Percentiles rank a stretch among this genome's conserved stretches.
Evolutionary conservation across 1,284 basidiomycete genomes (phyloP).

Genomic region (Sparassis latifolia): DNA sequence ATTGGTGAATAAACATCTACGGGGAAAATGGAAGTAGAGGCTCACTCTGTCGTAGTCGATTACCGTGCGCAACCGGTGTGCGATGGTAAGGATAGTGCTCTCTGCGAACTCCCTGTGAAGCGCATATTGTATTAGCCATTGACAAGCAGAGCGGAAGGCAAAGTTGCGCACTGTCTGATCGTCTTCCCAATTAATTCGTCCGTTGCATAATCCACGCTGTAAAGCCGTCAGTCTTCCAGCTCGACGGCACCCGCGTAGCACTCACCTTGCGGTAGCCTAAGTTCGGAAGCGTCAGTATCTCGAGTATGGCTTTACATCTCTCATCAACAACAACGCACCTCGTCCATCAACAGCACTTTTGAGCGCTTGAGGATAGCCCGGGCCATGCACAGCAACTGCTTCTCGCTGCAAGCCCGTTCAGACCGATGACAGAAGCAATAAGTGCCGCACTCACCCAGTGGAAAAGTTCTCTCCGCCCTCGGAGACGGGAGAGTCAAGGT

Average conservation of each 20-base stretch:
- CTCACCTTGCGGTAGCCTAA: slow-evolving; percentile 61
- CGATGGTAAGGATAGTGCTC: slow-evolving; percentile 54
- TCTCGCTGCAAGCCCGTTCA: slow-evolving; percentile 43
- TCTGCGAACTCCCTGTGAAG: slow-evolving; percentile 25
- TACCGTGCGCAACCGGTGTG: slow-evolving; percentile 62
- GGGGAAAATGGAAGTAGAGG: neutral
- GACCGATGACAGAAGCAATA: neutral
- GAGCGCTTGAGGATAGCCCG: slow-evolving; percentile 74
- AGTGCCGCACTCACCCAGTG: slow-evolving; percentile 53
- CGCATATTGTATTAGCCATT: slow-evolving; percentile 1
- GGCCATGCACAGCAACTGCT: slow-evolving; percentile 82
- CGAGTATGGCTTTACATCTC: too few relatives aligned
- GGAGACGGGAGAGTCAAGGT: slow-evolving; percentile 79
- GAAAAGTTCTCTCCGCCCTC: slow-evolving; percentile 94
- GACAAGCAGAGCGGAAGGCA: neutral
- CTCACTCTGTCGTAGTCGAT: slow-evolving; percentile 50
- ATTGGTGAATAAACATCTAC: neutral
- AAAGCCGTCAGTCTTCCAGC: neutral
- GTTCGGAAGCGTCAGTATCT: neutral
- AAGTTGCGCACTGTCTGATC: slow-evolving; percentile 55
- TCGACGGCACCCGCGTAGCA: slow-evolving; percentile 7
- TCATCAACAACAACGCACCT: slow-evolving; percentile 37
- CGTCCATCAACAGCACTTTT: slow-evolving; percentile 78
- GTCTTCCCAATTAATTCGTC: slow-evolving; percentile 71
- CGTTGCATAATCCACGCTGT: slow-evolving; percentile 71